Conservation (phyloP, 352 stramenopile species). For the Pythium aquatile region DNA sequence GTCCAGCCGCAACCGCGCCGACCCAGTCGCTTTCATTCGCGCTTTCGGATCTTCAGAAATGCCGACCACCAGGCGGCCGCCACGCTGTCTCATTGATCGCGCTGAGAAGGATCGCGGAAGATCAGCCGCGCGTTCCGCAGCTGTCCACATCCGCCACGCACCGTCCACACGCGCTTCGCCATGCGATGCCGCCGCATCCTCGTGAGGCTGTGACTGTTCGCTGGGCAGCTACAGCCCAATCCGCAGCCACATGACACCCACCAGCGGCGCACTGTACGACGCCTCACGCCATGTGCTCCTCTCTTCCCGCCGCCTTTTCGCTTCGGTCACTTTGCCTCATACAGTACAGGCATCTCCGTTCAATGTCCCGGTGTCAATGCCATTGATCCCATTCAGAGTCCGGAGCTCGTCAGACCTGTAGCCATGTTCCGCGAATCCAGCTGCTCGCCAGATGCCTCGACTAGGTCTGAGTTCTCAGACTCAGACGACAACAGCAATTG, state of each 20-base stretch:
- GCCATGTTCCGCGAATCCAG: slow-evolving; percentile 4
- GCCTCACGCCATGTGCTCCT: neutral
- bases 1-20: neutral
- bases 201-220: neutral
- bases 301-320: neutral
- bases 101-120: slow-evolving; percentile 3
- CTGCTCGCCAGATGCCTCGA: neutral
- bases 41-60: too few species aligned
- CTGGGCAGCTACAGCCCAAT: neutral
- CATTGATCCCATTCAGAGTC: neutral
- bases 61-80: too few species aligned
- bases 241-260: neutral
- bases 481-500: neutral
- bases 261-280: neutral
- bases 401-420: slow-evolving; percentile 2
- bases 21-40: too few species aligned
- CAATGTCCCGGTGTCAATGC: neutral
- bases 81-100: neutral
- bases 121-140: neutral
- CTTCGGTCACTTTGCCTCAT: slow-evolving; percentile 3
- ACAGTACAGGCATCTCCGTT: neutral
- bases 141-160: neutral
- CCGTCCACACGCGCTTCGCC: neutral
- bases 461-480: slow-evolving; percentile 4
- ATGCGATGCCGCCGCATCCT: neutral